These are phyloP conservation scores for Alternaria sp. DNA, from an alignment of 2,329 filamentous ascomycete species.

Conservation along the genomic window DNA sequence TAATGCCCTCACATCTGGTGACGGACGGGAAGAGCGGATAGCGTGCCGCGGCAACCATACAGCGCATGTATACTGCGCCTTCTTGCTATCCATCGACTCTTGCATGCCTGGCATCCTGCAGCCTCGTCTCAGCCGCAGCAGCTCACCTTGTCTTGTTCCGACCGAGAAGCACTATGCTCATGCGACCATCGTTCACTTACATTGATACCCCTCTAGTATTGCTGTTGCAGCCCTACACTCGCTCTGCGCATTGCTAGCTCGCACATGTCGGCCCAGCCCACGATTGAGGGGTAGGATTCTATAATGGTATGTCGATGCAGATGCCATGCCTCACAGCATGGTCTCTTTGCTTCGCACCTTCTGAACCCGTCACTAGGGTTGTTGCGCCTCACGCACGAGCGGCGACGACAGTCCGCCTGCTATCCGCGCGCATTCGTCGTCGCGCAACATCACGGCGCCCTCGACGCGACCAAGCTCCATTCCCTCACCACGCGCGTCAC, in stretches of 20 bases:
- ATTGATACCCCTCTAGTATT: slow-evolving; percentile 7
- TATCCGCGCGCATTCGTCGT: slow-evolving; percentile 32
- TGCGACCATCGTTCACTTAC: slow-evolving; percentile 10
- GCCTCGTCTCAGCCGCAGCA: slow-evolving; percentile 5
- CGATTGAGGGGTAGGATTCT: slow-evolving; percentile 22
- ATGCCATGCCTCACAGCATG: slow-evolving; percentile 1
- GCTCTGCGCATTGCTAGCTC: slow-evolving; percentile 12
- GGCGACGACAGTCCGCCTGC: slow-evolving; percentile 14
- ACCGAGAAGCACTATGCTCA: slow-evolving; percentile 16
- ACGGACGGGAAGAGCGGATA: slow-evolving; percentile 16
- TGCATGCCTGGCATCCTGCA: slow-evolving; percentile 1
- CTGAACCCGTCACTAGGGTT: slow-evolving; percentile 30
- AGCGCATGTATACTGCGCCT: slow-evolving; percentile 13
- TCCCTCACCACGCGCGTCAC: slow-evolving; percentile 34
- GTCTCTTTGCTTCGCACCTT: background rate
- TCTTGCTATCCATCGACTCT: slow-evolving; percentile 13
- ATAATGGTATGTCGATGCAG: slow-evolving; percentile 26
- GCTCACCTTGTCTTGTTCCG: background rate
- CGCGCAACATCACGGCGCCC: slow-evolving; percentile 41
- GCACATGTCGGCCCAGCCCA: slow-evolving; percentile 14
- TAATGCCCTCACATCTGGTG: slow-evolving; percentile 4
- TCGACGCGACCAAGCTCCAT: slow-evolving; percentile 33
- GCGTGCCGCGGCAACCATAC: slow-evolving; percentile 12
- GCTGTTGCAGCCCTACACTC: slow-evolving; percentile 3
- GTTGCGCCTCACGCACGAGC: slow-evolving; percentile 31